These are phyloP conservation scores for Gracilaria vermiculophylla DNA, from an alignment of 23 red algal genomes.

Conservation along the genomic window DNA sequence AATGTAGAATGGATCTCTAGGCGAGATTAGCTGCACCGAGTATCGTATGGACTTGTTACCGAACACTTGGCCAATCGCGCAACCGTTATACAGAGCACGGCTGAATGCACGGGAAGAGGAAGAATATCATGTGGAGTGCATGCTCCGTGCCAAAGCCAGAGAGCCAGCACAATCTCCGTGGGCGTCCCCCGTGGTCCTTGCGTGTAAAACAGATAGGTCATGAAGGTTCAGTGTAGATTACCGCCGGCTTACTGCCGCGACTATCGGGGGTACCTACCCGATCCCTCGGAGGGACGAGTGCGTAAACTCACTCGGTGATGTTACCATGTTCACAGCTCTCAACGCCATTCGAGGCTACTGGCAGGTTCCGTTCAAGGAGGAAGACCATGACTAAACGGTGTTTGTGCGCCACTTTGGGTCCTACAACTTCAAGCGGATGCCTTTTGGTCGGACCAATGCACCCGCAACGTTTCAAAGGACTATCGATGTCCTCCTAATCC, in stretches of 20 bases:
- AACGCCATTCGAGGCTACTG: too few species aligned
- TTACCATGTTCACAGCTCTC: too few species aligned
- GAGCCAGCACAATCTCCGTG: not conserved
- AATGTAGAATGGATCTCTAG: not conserved
- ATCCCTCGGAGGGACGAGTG: not conserved
- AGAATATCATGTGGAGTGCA: not conserved
- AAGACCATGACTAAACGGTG: not conserved
- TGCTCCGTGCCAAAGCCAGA: not conserved
- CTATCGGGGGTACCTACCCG: not conserved
- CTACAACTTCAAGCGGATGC: constrained; percentile 22
- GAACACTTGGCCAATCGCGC: not conserved
- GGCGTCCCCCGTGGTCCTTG: not conserved
- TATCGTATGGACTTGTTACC: not conserved
- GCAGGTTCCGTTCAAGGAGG: too few species aligned
- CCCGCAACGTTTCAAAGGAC: constrained; percentile 60
- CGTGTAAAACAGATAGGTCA: not conserved
- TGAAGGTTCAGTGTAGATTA: not conserved
- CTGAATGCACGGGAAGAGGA: not conserved
- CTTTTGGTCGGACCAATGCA: constrained; percentile 39
- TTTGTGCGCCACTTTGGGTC: constrained; percentile 18
- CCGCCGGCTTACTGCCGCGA: not conserved
- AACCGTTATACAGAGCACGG: not conserved
- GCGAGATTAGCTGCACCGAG: not conserved
- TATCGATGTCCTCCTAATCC: constrained; percentile 40
- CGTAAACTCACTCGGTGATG: too few species aligned